These are phyloP conservation scores for Babjeviella inositovora DNA, from an alignment of 805 yeast genomes.

Conservation along the genomic window DNA sequence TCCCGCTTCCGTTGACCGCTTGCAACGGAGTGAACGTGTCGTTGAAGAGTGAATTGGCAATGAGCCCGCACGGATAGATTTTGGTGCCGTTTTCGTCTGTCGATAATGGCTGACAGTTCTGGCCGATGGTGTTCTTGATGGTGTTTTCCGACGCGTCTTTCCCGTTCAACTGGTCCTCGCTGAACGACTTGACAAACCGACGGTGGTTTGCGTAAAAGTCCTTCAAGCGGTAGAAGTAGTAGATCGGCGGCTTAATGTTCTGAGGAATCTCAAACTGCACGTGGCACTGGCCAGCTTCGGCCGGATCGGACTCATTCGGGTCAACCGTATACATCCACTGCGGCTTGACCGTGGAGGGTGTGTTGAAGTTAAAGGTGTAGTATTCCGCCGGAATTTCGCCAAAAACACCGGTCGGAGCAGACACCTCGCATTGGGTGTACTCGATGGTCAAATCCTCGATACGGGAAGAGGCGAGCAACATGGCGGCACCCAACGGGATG, in stretches of 20 bases:
- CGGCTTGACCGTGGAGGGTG: constrained; percentile 7
- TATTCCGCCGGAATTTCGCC: constrained; percentile 18
- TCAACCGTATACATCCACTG: constrained; percentile 20
- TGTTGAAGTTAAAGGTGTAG: constrained; percentile 17
- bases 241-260: constrained; percentile 18
- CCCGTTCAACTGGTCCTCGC: constrained; percentile 25
- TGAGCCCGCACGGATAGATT: constrained; percentile 71
- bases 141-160: constrained; percentile 14
- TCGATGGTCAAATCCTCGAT: constrained; percentile 22
- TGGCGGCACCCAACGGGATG: constrained; percentile 26
- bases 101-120: constrained; percentile 24
- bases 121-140: constrained; percentile 23
- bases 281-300: constrained; percentile 28
- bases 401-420: constrained; percentile 16
- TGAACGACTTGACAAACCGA: constrained; percentile 21
- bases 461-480: constrained; percentile 24
- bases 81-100: constrained; percentile 25
- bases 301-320: constrained; percentile 25
- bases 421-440: constrained; percentile 19
- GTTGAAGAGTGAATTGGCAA: constrained; percentile 68
- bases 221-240: constrained; percentile 20
- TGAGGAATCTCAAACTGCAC: constrained; percentile 20
- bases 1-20: constrained; percentile 23
- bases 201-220: constrained; percentile 26
- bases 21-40: constrained; percentile 47